Evolutionary conservation across 2,329 filamentous ascomycete species (phyloP), one percentile per base, ranked within the genome.

Genomic region (Leptographium procerum): DNA sequence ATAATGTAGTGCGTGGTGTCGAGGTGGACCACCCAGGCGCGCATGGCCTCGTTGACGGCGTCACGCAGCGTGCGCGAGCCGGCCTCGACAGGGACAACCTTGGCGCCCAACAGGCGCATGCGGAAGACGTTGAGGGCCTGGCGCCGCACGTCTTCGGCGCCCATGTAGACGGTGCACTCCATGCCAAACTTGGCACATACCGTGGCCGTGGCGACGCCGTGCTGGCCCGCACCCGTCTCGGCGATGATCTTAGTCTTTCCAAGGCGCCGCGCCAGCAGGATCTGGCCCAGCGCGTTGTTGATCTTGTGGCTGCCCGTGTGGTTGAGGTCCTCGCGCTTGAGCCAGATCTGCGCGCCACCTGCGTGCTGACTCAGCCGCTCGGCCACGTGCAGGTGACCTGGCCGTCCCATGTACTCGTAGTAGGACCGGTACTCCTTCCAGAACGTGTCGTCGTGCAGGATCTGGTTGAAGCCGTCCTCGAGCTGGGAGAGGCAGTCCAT

Each of bases 291-390:
- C 0, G 94, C 94, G 68, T 99, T 99, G 79, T 99, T 99, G 79
- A 99, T 97, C 82, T 99, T 99, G 80, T 99, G 94, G 62, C 89
- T 95, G 64, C 94, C 94, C 10, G 94, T 97, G 71, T 99, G 94
- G 74, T 97, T 97, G 59, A 97, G 78, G 70, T 99, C 94, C 75
- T 99, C 94, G 66, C 94, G 85, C 82, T 99, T 99, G 65, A 99
- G 76, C 87, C 92, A 99, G 76, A 99, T 95, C 69, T 91, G 95
- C 54, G 94, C 92, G 61, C 94, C 94, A 28, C 91, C 90, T 53
- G 89, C 91, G 67, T 92, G 77, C 69, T 95, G 87, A 0, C 92
- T 97, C 64, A 99, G 77, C 57, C 91, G 85, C 65, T 94, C 85
- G 1, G 94, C 94, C 57, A 91, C 76, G 74, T 99, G 94, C 57